Conservation (phyloP, 805 yeast species). For the Barnettozyma populi region DNA sequence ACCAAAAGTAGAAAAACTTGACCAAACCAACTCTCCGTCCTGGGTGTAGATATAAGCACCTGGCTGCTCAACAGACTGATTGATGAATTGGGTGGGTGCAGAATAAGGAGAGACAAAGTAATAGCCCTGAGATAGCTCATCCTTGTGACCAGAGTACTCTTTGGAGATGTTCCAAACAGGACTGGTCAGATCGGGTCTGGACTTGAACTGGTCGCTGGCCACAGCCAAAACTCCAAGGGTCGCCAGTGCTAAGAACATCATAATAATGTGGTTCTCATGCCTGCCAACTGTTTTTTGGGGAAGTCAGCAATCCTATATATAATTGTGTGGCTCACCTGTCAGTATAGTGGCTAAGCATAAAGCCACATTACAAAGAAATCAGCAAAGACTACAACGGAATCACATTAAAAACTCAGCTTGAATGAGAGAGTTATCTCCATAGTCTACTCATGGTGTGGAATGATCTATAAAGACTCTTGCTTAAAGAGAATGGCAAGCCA, state of each 20-base stretch:
- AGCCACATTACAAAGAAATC: neutral
- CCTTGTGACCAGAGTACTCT: constrained; percentile 21
- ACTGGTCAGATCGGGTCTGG: constrained; percentile 33
- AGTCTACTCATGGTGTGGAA: constrained; percentile 2
- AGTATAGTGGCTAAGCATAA: neutral
- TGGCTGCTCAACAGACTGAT: constrained; percentile 28
- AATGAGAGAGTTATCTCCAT: neutral
- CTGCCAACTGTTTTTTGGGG: no score
- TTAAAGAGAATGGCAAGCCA: neutral
- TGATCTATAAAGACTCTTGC: constrained; percentile 2
- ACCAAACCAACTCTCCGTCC: constrained; percentile 35
- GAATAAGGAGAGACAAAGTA: constrained; percentile 32
- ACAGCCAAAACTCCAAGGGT: constrained; percentile 4
- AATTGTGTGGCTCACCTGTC: neutral
- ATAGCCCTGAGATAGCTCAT: constrained; percentile 23
- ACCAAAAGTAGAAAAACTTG: constrained; percentile 30
- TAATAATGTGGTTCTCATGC: neutral
- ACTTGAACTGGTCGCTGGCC: constrained; percentile 31
- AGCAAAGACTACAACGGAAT: neutral
- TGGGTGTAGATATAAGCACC: constrained; percentile 32
- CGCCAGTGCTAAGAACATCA: neutral
- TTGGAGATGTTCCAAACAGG: constrained; percentile 31
- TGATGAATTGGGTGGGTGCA: constrained; percentile 15
- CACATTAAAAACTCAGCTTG: neutral
- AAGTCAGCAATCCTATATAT: no score